Conservation (phyloP, 371 early-diverging fungal species). For the Saksenaea vasiformis region DNA sequence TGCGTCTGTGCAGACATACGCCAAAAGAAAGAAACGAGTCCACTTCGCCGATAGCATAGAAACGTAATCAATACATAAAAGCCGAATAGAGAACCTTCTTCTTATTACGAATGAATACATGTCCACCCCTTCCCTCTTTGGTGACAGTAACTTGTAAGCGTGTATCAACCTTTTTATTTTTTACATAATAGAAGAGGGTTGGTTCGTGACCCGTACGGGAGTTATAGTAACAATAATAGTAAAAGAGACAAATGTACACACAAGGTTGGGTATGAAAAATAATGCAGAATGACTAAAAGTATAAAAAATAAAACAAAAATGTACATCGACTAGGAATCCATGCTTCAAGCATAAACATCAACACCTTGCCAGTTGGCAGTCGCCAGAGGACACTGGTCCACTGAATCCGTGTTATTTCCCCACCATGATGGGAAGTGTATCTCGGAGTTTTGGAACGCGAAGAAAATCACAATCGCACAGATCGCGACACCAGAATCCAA, state of each 20-base stretch:
- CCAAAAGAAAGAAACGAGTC: not conserved
- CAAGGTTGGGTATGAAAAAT: not conserved
- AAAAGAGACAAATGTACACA: not conserved
- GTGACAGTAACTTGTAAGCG: too few species aligned
- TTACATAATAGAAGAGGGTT: too few species aligned
- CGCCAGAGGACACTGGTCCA: conserved; percentile 42
- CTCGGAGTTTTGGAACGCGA: conserved; percentile 41
- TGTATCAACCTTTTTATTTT: too few species aligned
- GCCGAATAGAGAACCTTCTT: too few species aligned
- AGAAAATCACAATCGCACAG: conserved; percentile 51
- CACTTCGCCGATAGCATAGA: not conserved
- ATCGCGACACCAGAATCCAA: conserved; percentile 69
- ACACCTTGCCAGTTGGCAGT: conserved; percentile 40
- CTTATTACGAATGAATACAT: too few species aligned
- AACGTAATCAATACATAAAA: not conserved
- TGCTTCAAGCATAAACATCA: conserved; percentile 33
- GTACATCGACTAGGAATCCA: not conserved
- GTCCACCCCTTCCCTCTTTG: too few species aligned
- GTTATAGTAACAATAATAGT: too few species aligned
- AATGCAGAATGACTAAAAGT: not conserved
- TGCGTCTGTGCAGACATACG: too few species aligned
- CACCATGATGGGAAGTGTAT: conserved; percentile 43
- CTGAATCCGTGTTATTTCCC: conserved; percentile 34
- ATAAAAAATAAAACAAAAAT: not conserved
- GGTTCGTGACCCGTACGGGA: too few species aligned